A percentile compares a stretch with the other conserved stretches of the same genome.
phyloP scores from a whole-genome alignment of 352 stramenopile genomes.

The Pythium phragmitis region DNA sequence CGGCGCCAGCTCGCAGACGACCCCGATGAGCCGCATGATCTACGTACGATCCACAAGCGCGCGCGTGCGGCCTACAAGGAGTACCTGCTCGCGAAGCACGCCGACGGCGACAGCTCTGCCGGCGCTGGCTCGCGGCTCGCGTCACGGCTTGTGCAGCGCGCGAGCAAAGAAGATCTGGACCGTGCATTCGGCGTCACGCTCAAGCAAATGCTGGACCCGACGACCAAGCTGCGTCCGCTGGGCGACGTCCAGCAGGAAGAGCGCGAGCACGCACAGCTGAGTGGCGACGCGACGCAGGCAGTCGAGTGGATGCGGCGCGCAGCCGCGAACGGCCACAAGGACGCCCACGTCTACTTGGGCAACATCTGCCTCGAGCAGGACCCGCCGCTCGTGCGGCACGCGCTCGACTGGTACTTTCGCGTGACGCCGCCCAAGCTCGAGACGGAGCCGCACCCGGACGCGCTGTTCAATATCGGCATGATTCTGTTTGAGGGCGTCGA shows the following conservation, averaged over 20 bases:
- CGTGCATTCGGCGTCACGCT: slow-evolving; percentile 72
- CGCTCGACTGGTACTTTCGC: slow-evolving; percentile 72
- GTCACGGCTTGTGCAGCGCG: slow-evolving; percentile 50
- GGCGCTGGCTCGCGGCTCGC: slow-evolving; percentile 12
- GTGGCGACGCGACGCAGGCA: slow-evolving; percentile 55
- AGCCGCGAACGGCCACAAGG: slow-evolving; percentile 67
- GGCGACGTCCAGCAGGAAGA: slow-evolving; percentile 27
- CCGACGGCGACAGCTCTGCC: slow-evolving; percentile 17
- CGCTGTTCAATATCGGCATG: slow-evolving; percentile 82
- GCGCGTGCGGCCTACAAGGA: slow-evolving; percentile 75
- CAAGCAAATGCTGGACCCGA: slow-evolving; percentile 65
- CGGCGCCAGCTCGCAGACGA: slow-evolving; percentile 43
- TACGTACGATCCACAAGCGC: slow-evolving; percentile 78
- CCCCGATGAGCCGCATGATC: slow-evolving; percentile 49
- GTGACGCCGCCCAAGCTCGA: slow-evolving; percentile 44
- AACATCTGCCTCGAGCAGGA: slow-evolving; percentile 82
- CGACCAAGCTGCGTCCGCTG: slow-evolving; percentile 49
- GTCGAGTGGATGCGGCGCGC: slow-evolving; percentile 82
- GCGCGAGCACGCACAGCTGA: slow-evolving; percentile 29
- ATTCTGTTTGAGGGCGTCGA: slow-evolving; percentile 76
- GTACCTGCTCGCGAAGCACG: slow-evolving; percentile 54
- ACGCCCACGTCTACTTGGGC: slow-evolving; percentile 78
- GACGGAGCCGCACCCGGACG: slow-evolving; percentile 67
- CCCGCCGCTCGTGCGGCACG: slow-evolving; percentile 65
- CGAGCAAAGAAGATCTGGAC: slow-evolving; percentile 57